Evolutionary conservation across 202 grass and related monocot genomes (phyloP), one percentile per base, ranked within the genome.

Genomic region (Miscanthus sacchariflorus): DNA sequence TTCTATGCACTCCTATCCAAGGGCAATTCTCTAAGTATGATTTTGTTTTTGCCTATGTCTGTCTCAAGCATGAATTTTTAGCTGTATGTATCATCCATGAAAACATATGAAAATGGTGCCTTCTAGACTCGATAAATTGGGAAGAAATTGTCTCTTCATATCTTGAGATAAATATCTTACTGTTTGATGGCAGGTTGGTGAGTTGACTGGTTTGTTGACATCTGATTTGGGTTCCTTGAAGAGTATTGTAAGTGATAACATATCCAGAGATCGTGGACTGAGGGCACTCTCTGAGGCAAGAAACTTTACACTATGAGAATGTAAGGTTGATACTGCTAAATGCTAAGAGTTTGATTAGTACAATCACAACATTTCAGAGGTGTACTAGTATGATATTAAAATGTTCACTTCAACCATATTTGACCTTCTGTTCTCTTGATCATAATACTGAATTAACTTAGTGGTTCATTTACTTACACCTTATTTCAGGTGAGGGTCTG

Each of bases 241-340:
- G 91, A 91, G 39, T 86, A 42, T 96, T 77, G 92, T 98, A 42
- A 95, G 58, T 81, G 96, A 98, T 36, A 98, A 98, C 91, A 93
- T 98, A 87, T 98, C 96, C 72, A 95, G 94, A 72, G 96, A 98
- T 89, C 93, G 96, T 86, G 96, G 96, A 59, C 84, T 96, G 65
- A 96, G 96, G 89, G 96, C 96, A 87, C 48, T 95, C 61, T 96
- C 96, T 86, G 96, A 98, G 96, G 96, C 92, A 98, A 96, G 91
- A 83, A 84, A 91, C 66, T 88, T 91, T 85, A 91, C 81, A 86
- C 83, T 89, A 82, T 90, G 89, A 88, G 84, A 93, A 80, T 85
- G 86, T 89, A 88, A 92, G 88, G 77, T 95, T 95, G 83, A 87
- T 85, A 80, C 83, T 77, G 78, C 68, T 83, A 90, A 90, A 14